Conservation (phyloP, 441 rosid species). For the Biscutella laevigata region DNA sequence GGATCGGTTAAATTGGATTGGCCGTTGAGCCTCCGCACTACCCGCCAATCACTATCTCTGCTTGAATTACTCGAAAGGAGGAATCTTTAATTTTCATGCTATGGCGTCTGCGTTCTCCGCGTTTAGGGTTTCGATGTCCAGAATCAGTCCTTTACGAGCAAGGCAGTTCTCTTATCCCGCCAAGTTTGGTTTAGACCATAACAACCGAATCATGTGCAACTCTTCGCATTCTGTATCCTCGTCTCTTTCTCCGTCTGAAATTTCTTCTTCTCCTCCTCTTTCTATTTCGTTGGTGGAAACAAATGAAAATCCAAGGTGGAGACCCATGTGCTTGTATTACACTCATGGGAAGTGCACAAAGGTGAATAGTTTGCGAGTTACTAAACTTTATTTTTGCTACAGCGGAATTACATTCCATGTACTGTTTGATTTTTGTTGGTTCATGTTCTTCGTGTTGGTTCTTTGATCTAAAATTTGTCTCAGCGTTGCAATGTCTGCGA, state of each 20-base stretch:
- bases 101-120: slow-evolving; percentile 28
- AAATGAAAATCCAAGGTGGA: slow-evolving; percentile 34
- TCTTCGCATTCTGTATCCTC: slow-evolving; percentile 20
- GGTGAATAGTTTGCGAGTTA: slow-evolving; percentile 30
- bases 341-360: slow-evolving; percentile 73
- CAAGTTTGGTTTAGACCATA: slow-evolving; percentile 5
- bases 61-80: neutral
- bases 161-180: slow-evolving; percentile 18
- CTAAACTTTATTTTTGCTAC: neutral
- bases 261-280: slow-evolving; percentile 11
- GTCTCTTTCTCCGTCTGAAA: slow-evolving; percentile 10
- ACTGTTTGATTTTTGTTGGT: neutral
- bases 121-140: slow-evolving; percentile 25
- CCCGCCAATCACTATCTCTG: too few species aligned
- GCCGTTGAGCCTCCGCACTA: too few species aligned
- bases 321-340: slow-evolving; percentile 77
- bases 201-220: slow-evolving; percentile 20
- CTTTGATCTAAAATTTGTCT: neutral
- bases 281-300: slow-evolving; percentile 8
- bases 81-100: neutral
- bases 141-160: slow-evolving; percentile 17
- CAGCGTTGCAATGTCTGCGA: neutral
- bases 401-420: too few species aligned
- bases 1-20: too few species aligned
- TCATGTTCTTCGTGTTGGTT: neutral